phyloP scores from a whole-genome alignment of 225 moss, liverwort and hornwort species.

The Marchantia polymorpha region DNA sequence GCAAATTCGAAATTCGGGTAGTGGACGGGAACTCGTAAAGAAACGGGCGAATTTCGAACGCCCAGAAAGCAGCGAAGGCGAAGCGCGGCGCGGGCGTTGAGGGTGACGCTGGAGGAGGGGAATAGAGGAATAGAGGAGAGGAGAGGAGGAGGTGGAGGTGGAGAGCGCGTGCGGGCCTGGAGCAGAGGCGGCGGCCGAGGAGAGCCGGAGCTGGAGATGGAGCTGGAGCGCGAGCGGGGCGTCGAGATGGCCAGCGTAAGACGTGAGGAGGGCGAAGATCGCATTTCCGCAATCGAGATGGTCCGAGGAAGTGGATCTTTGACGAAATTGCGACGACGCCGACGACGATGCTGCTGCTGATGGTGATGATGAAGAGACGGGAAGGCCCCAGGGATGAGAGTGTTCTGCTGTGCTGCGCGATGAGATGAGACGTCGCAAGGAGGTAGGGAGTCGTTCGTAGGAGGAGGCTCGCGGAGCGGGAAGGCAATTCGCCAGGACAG shows the following conservation, averaged over 20 bases:
- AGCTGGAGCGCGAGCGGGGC: background rate
- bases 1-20: constrained; percentile 14
- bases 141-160: constrained; percentile 8
- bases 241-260: constrained; percentile 22
- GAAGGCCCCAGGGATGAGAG: background rate
- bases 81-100: background rate
- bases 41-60: background rate
- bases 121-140: background rate
- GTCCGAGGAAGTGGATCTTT: constrained; percentile 12
- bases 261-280: constrained; percentile 21
- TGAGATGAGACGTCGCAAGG: background rate
- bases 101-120: background rate
- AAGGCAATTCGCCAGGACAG: constrained; percentile 2
- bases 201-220: background rate
- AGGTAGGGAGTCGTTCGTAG: background rate
- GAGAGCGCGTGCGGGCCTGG: constrained; percentile 24
- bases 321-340: constrained; percentile 21
- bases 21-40: constrained; percentile 14
- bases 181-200: constrained; percentile 24
- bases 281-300: constrained; percentile 12
- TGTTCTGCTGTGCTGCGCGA: constrained; percentile 3
- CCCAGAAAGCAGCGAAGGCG: background rate
- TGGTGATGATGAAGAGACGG: background rate
- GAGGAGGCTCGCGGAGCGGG: background rate
- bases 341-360: background rate